These are phyloP conservation scores for Aspergillus aculeatinus DNA, from an alignment of 2,329 filamentous ascomycete species.

Conservation along the genomic window DNA sequence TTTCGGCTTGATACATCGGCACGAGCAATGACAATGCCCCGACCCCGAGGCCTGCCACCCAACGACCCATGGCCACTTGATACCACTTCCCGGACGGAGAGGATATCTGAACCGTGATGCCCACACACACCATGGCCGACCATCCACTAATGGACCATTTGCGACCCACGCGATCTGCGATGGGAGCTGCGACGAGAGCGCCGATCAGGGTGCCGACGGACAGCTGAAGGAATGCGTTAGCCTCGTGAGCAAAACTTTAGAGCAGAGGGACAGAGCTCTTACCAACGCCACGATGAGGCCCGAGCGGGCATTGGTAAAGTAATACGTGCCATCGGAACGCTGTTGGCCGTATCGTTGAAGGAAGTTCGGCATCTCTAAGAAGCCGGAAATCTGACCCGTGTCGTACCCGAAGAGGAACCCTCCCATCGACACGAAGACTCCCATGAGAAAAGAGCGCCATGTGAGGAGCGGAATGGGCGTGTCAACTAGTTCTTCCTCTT, in stretches of 20 bases:
- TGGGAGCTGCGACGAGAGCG: conserved; percentile 40
- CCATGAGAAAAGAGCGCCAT: conserved; percentile 32
- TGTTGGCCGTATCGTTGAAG: conserved; percentile 38
- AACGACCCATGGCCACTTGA: conserved; percentile 44
- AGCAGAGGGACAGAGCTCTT: conserved; percentile 8
- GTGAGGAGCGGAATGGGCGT: conserved; percentile 37
- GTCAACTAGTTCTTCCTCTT: conserved; percentile 18
- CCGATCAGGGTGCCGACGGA: conserved; percentile 47
- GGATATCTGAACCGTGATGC: conserved; percentile 45
- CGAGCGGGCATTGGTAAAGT: conserved; percentile 43
- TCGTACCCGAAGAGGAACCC: conserved; percentile 15
- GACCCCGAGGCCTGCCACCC: conserved; percentile 45
- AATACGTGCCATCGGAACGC: conserved; percentile 28
- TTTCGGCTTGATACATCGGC: conserved; percentile 49
- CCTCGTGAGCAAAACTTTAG: not conserved
- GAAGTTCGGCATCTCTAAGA: conserved; percentile 45
- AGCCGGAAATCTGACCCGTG: conserved; percentile 30
- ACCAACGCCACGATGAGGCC: conserved; percentile 46
- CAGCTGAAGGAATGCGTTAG: conserved; percentile 26
- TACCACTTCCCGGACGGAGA: conserved; percentile 39
- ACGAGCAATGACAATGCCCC: conserved; percentile 44
- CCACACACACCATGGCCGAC: conserved; percentile 40
- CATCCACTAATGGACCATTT: conserved; percentile 44
- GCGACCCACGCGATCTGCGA: conserved; percentile 45
- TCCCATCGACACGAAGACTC: conserved; percentile 11